Conservation (phyloP, 768 basidiomycete species). For the Suillus variegatus region DNA sequence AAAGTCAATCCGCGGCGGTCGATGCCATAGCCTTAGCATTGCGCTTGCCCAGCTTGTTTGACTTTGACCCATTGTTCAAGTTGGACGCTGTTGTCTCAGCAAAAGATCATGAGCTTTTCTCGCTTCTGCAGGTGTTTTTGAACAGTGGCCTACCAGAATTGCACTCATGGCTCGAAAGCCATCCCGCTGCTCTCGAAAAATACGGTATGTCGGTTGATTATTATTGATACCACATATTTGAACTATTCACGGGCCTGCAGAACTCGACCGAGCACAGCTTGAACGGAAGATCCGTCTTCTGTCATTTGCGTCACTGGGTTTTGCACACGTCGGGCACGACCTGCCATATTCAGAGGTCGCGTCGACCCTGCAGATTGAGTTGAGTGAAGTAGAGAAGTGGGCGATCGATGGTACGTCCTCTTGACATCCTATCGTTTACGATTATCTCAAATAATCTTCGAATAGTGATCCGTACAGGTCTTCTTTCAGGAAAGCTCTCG, state of each 20-base stretch:
- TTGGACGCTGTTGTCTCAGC: conserved; percentile 67
- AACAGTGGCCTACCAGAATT: conserved; percentile 64
- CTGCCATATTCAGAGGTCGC: conserved; percentile 74
- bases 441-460: conserved; percentile 1
- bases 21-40: conserved; percentile 66
- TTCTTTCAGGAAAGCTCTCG: conserved; percentile 81
- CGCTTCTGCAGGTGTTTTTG: conserved; percentile 76
- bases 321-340: conserved; percentile 73
- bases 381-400: conserved; percentile 79
- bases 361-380: conserved; percentile 62
- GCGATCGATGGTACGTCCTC: conserved; percentile 72
- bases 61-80: conserved; percentile 81
- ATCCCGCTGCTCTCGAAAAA: conserved; percentile 50
- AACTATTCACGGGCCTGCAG: conserved; percentile 31
- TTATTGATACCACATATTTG: no score
- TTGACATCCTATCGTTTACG: background rate
- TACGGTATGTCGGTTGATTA: conserved; percentile 46
- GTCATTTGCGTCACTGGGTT: conserved; percentile 73
- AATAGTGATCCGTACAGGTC: conserved; percentile 76
- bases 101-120: conserved; percentile 71
- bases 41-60: conserved; percentile 65
- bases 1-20: conserved; percentile 54
- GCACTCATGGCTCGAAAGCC: conserved; percentile 55
- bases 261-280: conserved; percentile 56
- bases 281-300: conserved; percentile 82